These are phyloP conservation scores for Penicillium waksmanii DNA, from an alignment of 495 filamentous ascomycete species.

Conservation along the genomic window DNA sequence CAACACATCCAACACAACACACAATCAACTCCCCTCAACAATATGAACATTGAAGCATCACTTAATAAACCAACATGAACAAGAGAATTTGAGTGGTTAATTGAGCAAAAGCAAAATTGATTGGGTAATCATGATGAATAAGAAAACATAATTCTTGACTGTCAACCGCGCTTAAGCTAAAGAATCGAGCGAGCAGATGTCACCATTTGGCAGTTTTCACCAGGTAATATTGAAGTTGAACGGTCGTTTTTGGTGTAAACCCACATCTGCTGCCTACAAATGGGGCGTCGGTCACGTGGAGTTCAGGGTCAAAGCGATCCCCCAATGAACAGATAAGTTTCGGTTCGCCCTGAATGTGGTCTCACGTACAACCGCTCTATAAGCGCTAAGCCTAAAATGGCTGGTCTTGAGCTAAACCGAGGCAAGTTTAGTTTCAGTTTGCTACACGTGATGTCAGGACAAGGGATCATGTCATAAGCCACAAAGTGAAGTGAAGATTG, in stretches of 20 bases:
- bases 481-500: background rate
- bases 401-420: background rate
- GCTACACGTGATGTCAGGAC: constrained; percentile 1
- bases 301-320: background rate
- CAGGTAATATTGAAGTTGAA: background rate
- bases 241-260: background rate
- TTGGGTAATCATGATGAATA: background rate
- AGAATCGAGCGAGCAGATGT: background rate
- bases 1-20: too few relatives aligned
- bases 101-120: constrained; percentile 2
- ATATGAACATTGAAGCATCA: too few relatives aligned
- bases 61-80: background rate
- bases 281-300: constrained; percentile 1
- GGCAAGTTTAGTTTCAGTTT: background rate
- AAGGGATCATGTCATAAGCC: constrained; percentile 1
- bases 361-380: background rate
- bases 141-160: background rate
- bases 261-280: background rate
- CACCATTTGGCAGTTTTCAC: background rate
- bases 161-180: constrained; percentile 1
- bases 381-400: background rate
- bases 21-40: too few relatives aligned
- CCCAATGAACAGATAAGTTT: background rate
- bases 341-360: background rate
- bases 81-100: background rate